phyloP scores from a whole-genome alignment of 495 filamentous ascomycete species.

The Lophiotrema nucula region DNA sequence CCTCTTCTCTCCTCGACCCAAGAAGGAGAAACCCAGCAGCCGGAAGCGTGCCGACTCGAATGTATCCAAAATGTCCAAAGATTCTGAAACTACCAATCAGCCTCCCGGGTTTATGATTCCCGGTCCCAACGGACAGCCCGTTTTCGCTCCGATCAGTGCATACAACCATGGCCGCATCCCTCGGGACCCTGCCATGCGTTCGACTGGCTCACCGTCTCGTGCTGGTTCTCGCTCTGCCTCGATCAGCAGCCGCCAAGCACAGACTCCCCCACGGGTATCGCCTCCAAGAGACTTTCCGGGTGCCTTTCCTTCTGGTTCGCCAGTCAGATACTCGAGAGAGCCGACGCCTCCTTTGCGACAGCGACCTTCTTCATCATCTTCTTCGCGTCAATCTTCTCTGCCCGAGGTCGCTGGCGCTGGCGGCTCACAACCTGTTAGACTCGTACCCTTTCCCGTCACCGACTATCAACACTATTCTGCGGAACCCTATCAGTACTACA shows the following conservation, averaged over 20 bases:
- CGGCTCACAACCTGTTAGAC: constrained; percentile 28
- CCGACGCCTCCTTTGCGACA: constrained; percentile 24
- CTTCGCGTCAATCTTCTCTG: constrained; percentile 30
- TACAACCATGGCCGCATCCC: constrained; percentile 24
- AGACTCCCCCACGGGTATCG: constrained; percentile 29
- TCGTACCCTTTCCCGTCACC: constrained; percentile 28
- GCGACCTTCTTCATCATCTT: constrained; percentile 38
- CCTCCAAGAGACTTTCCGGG: constrained; percentile 30
- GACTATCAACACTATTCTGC: constrained; percentile 32
- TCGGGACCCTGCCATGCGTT: constrained; percentile 13
- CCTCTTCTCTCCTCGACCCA: constrained; percentile 10
- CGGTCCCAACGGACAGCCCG: constrained; percentile 37
- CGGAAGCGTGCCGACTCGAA: constrained; percentile 25
- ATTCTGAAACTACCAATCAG: constrained; percentile 5
- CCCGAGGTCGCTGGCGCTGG: constrained; percentile 24
- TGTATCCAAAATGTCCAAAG: constrained; percentile 10
- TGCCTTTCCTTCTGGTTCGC: constrained; percentile 28
- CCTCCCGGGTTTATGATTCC: constrained; percentile 38
- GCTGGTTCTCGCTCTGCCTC: constrained; percentile 38
- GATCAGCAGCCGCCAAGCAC: constrained; percentile 30
- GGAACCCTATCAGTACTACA: constrained; percentile 25
- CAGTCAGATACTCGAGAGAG: constrained; percentile 25
- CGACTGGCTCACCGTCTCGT: constrained; percentile 25
- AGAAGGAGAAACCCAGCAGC: constrained; percentile 18
- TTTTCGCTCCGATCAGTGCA: constrained; percentile 36